These are phyloP conservation scores for Pseudogymnoascus sp. DNA, from an alignment of 2,329 filamentous ascomycete species.

Conservation along the genomic window DNA sequence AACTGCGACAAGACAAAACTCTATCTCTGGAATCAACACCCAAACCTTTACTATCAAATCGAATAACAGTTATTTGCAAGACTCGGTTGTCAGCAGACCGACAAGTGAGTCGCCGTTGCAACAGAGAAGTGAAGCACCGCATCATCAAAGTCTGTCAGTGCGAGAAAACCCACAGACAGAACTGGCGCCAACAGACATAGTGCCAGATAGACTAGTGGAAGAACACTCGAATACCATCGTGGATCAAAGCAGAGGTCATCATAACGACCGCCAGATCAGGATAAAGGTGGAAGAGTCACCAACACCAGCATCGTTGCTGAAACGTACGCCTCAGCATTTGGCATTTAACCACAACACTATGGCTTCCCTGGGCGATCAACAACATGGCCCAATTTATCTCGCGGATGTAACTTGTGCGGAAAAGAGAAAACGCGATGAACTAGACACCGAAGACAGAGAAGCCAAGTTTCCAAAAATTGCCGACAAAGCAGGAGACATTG, in stretches of 20 bases:
- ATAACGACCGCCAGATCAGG: not conserved
- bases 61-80: not conserved
- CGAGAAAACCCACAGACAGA: not conserved
- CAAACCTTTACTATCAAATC: not conserved
- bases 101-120: not conserved
- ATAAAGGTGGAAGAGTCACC: not conserved
- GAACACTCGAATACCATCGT: not conserved
- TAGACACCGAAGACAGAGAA: not conserved
- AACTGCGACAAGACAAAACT: not conserved
- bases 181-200: not conserved
- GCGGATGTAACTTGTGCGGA: not conserved
- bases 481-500: not conserved
- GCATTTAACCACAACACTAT: not conserved
- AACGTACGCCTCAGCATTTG: not conserved
- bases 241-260: not conserved
- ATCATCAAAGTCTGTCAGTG: not conserved
- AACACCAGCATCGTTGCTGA: not conserved
- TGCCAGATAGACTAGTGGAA: not conserved
- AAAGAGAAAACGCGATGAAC: not conserved
- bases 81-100: not conserved
- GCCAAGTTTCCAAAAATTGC: not conserved
- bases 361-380: not conserved
- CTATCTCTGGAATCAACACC: not conserved
- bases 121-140: not conserved
- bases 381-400: not conserved